phyloP scores from a whole-genome alignment of 257 asterid genomes.

The Cinchona pubescens region DNA sequence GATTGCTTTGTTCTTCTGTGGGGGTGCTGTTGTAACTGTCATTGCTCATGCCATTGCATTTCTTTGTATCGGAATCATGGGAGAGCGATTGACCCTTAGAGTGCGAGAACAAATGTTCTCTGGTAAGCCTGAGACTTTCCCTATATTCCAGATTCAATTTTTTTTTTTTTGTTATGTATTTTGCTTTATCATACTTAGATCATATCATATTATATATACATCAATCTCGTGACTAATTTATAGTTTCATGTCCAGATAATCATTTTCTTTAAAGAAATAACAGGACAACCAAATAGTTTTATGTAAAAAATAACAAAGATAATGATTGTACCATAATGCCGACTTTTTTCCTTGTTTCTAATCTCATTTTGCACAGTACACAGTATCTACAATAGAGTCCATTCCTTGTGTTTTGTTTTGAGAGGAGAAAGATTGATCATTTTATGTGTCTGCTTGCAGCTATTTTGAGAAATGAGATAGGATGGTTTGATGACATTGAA shows the following conservation, averaged over 20 bases:
- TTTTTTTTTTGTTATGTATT: not conserved
- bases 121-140: slow-evolving; percentile 37
- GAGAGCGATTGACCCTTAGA: slow-evolving; percentile 90
- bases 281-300: not conserved
- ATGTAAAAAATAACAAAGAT: not conserved
- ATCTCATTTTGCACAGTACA: not conserved
- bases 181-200: not conserved
- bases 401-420: not conserved
- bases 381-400: not conserved
- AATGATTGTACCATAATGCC: not conserved
- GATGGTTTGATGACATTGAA: slow-evolving; percentile 79
- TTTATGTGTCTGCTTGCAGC: slow-evolving; percentile 48
- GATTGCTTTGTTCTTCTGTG: slow-evolving; percentile 74
- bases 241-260: not conserved
- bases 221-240: not conserved
- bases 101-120: slow-evolving; percentile 83
- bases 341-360: not conserved
- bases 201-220: not conserved
- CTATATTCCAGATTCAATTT: not conserved
- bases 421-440: not conserved
- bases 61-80: slow-evolving; percentile 87
- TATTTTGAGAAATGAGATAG: slow-evolving; percentile 89
- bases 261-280: not conserved
- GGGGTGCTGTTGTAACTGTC: slow-evolving; percentile 79
- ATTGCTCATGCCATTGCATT: slow-evolving; percentile 73